Percentiles rank a stretch among this genome's conserved stretches.
Evolutionary conservation across 1,139 yeast species (phyloP).

Genomic region (Blastobotrys malaysiensis): DNA sequence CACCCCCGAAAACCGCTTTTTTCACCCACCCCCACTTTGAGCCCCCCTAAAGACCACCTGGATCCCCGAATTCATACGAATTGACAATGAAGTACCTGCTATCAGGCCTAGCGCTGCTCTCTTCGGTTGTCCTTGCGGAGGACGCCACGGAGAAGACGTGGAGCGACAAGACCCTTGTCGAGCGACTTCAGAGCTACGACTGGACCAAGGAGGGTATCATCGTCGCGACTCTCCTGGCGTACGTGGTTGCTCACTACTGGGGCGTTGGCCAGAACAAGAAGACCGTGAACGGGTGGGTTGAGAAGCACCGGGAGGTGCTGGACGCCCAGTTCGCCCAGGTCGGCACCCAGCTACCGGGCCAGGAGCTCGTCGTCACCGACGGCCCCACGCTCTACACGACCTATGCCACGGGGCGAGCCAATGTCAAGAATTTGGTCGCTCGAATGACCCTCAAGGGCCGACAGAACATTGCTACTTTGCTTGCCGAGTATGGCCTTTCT

Average conservation of each 20-base stretch:
- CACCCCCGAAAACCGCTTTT: slow-evolving; percentile 1
- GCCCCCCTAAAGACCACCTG: neutral
- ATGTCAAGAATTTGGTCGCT: slow-evolving; percentile 58
- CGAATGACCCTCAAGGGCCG: slow-evolving; percentile 68
- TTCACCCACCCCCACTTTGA: slow-evolving; percentile 2
- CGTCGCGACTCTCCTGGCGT: slow-evolving; percentile 42
- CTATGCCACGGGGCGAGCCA: slow-evolving; percentile 85
- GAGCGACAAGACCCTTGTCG: slow-evolving; percentile 31
- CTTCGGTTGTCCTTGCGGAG: slow-evolving; percentile 4
- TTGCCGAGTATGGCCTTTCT: slow-evolving; percentile 51
- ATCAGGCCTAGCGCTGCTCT: neutral
- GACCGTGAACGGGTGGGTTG: slow-evolving; percentile 50
- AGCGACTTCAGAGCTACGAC: slow-evolving; percentile 45
- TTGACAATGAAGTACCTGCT: neutral
- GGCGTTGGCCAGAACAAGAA: slow-evolving; percentile 58
- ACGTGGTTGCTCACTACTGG: slow-evolving; percentile 38
- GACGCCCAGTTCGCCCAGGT: slow-evolving; percentile 70
- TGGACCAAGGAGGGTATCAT: slow-evolving; percentile 73
- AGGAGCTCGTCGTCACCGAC: slow-evolving; percentile 50
- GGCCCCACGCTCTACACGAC: slow-evolving; percentile 65
- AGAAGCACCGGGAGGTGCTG: slow-evolving; percentile 45
- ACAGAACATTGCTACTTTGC: slow-evolving; percentile 67
- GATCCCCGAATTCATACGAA: neutral
- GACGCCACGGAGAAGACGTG: slow-evolving; percentile 23
- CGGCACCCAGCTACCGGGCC: slow-evolving; percentile 46